Evolutionary conservation across 1,139 yeast species (phyloP), one percentile per base, ranked within the genome.

Genomic region (Komagataea norvegica): DNA sequence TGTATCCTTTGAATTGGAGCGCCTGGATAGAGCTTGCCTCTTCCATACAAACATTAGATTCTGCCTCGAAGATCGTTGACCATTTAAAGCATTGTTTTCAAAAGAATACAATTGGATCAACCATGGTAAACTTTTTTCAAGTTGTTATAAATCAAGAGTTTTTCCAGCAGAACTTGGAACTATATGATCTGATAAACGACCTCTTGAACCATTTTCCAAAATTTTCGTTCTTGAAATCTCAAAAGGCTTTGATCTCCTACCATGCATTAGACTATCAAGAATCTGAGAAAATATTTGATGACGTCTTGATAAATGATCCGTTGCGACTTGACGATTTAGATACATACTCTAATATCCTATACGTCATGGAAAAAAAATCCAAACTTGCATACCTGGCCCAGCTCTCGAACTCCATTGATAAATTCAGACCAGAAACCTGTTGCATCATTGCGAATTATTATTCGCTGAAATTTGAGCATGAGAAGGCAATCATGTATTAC

Each of bases 391-490:
- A 75, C 51, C 61, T 93, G 37, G 96, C 97, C 1, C 96, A 88
- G 53, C 74, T 81, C 56, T 87, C 95, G 0, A 74, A 85, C 0
- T 77, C 77, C 38, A 77, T 89, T 18, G 97, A 93, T 61, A 81
- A 79, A 53, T 87, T 86, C 57, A 70, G 96, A 37, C 93, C 97
- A 0, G 98, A 93, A 58, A 86, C 97, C 1, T 89, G 97, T 59
- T 88, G 96, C 53, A 84, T 91, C 17, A 71, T 89, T 23, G 98
- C 97, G 7, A 91, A 93, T 57, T 91, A 87, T 61, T 91, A 89
- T 59, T 85, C 96, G 31, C 73, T 93, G 61, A 81, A 84, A 50
- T 85, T 89, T 40, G 96, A 91, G 53, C 98, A 91, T 58, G 96
- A 89, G 57, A 85, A 85, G 60, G 95, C 98, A 0, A 87, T 93